Base-by-base conservation (phyloP, 2,329 filamentous ascomycete genomes). In the Pestalotiopsis sp. region DNA sequence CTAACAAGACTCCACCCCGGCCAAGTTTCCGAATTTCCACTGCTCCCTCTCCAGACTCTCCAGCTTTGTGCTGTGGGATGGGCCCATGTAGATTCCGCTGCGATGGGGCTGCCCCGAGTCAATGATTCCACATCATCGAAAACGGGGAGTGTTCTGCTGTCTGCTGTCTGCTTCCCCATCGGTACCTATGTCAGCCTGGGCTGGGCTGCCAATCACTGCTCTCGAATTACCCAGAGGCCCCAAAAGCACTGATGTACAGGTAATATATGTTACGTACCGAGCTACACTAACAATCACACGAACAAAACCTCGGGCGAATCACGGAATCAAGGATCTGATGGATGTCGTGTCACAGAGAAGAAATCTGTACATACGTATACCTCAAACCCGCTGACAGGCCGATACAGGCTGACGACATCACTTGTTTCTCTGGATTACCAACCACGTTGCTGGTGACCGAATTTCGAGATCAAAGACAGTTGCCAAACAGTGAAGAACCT, bases 51-150 rank as follows among this genome's bases (percentile, higher is more conserved):
- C 59, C 14, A 62, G 59, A 41, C 59, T 62, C 59, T 62, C 59
- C 58, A 61, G 58, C 14, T 23, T 27, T 6, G n/a, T 14, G 59
- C 27, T 39, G 9, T 36, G 31, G 31, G 31, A 36, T 36, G 31
- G 31, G 31, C 31, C 31, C 31, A 36, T 9, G 31, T 36, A 6
- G 31, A 36, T 36, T 36, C 31, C 31, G 31, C 6, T 27, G 7
- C 5, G 31, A 36, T 9, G 31, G 31, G 31, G 31, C 31, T 36
- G 31, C 31, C 31, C 31, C 59, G 27, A 41, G 13, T 62, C 59
- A 62, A 62, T 62, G 59, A 62, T 62, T 62, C 59, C 59, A 62
- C 59, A 62, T 62, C 59, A 39, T 7, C 59, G 38, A 36, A n/a
- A 14, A 27, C 6, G 17, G n/a, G 45, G 45, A 52, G 45, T n/a